phyloP scores from a whole-genome alignment of 163 green algal species.

The Chloromonas sp. region DNA sequence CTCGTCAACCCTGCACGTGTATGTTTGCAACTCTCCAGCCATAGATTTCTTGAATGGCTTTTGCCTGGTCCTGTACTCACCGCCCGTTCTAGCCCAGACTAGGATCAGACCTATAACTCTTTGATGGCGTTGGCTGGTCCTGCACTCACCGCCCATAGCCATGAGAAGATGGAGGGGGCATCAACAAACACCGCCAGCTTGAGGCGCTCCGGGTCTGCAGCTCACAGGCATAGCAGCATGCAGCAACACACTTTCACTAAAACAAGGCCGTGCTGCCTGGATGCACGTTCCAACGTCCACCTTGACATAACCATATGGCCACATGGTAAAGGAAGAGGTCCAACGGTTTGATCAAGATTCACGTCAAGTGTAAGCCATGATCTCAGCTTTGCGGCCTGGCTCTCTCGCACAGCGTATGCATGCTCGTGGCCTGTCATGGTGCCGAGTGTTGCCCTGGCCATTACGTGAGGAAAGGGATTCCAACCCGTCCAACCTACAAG shows the following conservation, averaged over 20 bases:
- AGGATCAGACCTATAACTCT: too few species aligned
- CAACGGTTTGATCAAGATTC: neutral
- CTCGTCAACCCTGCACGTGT: too few species aligned
- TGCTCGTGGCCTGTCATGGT: too few species aligned
- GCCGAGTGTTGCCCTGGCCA: neutral
- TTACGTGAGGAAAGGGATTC: neutral
- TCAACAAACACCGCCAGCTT: constrained; percentile 31
- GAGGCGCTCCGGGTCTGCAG: constrained; percentile 26
- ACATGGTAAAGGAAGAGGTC: neutral
- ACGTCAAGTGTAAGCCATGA: neutral
- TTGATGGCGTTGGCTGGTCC: too few species aligned
- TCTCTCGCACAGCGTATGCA: too few species aligned
- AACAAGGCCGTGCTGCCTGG: neutral
- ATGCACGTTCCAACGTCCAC: too few species aligned
- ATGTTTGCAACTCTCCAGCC: too few species aligned
- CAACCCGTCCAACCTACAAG: too few species aligned
- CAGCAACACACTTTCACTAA: neutral
- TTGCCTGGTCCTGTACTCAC: too few species aligned
- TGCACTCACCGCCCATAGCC: constrained; percentile 10
- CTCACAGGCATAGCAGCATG: neutral
- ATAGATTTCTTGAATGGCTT: too few species aligned
- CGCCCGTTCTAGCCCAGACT: too few species aligned
- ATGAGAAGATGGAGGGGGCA: constrained; percentile 25
- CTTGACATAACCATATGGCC: too few species aligned
- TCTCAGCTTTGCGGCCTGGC: neutral